Base-by-base conservation (phyloP, 2,329 filamentous ascomycete genomes). In the Immersiporthe knoxdaviesiana region DNA sequence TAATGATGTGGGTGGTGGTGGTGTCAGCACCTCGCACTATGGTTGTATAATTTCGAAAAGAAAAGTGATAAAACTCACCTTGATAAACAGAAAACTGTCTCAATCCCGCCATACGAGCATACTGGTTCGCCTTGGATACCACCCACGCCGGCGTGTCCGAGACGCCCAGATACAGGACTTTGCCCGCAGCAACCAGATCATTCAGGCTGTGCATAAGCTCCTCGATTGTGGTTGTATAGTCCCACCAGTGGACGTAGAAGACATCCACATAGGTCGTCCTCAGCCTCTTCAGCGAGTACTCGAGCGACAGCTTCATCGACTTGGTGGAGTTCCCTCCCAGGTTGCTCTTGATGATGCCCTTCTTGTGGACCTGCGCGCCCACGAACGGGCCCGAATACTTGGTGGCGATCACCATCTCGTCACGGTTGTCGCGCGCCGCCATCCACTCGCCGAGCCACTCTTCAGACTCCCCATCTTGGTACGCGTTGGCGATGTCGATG, bases 401-500 rank as follows among this genome's bases (percentile, higher is more conserved):
- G 70, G 85, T 88, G 0, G 86, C 85, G 18, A 88, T 72, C 37
- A 89, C 83, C 64, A 88, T 77, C 61, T 81, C 77, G 73, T 88
- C 85, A 0, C 88, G 83, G 72, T 84, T 85, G 12, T 78, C 74
- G n/a, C 83, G 81, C 2, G 73, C 65, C 0, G 75, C 66, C 80
- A 88, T 84, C 85, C 86, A 90, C 72, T 88, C 85, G 24, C 87
- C 87, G 24, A 90, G 74, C 83, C 83, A 87, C 16, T 68, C 73
- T 72, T 90, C 87, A 0, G 86, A 88, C 74, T 90, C 78, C 65
- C 85, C 87, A 69, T 84, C 73, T 73, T 89, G 85, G 77, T 90
- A 90, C 72, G 81, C 82, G 78, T 85, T 87, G 73, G 85, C 75
- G 0, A 89, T 92, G 76, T 93, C 91, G 75, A 93, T 89, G 77